phyloP scores from a whole-genome alignment of 192 early-diverging fungal species.

The Bifiguratus adelaidae region DNA sequence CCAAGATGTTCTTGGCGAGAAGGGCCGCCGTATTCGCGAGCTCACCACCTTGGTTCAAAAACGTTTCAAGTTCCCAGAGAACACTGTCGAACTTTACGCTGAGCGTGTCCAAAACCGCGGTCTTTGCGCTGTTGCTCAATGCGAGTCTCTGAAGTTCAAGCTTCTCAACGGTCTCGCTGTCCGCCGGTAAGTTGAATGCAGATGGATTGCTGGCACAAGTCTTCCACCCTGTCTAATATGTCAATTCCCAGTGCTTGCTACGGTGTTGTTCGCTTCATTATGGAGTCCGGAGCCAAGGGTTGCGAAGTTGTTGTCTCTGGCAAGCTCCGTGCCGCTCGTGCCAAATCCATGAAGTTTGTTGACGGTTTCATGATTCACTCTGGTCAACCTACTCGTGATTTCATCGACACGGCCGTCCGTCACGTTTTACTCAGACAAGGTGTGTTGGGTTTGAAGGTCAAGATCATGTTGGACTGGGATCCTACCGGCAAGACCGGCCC shows the following conservation, averaged over 20 bases:
- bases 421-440: conserved; percentile 98
- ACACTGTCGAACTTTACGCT: conserved; percentile 97
- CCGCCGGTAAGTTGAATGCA: conserved; percentile 43
- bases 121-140: conserved; percentile 97
- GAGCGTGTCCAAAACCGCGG: conserved; percentile 96
- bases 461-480: conserved; percentile 97
- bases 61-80: conserved; percentile 98
- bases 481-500: conserved; percentile 88
- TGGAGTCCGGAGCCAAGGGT: conserved; percentile 99
- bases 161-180: conserved; percentile 94
- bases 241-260: conserved; percentile 70
- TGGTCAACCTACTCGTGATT: conserved; percentile 94
- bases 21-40: conserved; percentile 98
- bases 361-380: conserved; percentile 99
- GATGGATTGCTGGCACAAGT: background rate
- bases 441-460: conserved; percentile 99
- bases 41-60: conserved; percentile 97
- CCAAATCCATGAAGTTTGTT: conserved; percentile 99
- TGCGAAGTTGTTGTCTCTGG: conserved; percentile 98
- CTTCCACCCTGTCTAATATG: background rate
- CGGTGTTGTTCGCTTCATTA: conserved; percentile 97
- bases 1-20: conserved; percentile 95
- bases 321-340: conserved; percentile 99
- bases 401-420: conserved; percentile 91
- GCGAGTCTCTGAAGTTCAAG: conserved; percentile 98